Evolutionary conservation across 2,329 filamentous ascomycete species (phyloP), one percentile per base, ranked within the genome.

Genomic region (Tolypocladium ophioglossoides): DNA sequence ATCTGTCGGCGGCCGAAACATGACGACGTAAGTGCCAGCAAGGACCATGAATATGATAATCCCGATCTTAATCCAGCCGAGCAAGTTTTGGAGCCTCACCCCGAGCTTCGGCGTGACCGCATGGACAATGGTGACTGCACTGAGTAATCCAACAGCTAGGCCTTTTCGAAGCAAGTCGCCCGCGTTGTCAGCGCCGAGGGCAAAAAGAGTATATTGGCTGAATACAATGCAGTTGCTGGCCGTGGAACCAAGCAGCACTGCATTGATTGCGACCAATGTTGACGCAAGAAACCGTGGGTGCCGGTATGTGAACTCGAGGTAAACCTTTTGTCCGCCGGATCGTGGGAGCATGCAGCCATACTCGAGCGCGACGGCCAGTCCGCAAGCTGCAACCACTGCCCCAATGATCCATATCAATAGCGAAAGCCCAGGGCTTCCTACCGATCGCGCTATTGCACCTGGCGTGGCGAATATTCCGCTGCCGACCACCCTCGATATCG

Each of bases 391-490:
- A 9, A 87, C 72, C 1, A 82, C 59, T 0, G 83, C 81, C 1
- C 85, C 85, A 0, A 81, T 66, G 0, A 85, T 54, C 86, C 86
- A 89, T 3, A 89, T 66, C 1, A 77, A 58, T 2, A 89, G 66
- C 0, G 83, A 77, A 2, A 88, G 68, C 0, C 84, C 85, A 0
- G 85, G 74, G 54, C 84, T 89, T 1, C 86, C 86, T 2, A 83
- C 81, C 0, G 81, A 78, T 39, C 80, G 77, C 3, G 87, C 74
- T 51, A 90, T 86, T 5, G 83, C 77, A 0, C 82, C 85, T 0
- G 84, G 86, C 0, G 84, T 87, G 0, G 85, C 84, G 62, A 89
- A 89, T 58, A 89, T 87, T 30, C 85, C 85, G 61, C 78, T 84
- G 14, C 85, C 85, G 34, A 88, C 83, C 7, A 88, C 83, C 14